Evolutionary conservation across 2,329 filamentous ascomycete species (phyloP).

Genomic region (Trichoderma asperellum): DNA sequence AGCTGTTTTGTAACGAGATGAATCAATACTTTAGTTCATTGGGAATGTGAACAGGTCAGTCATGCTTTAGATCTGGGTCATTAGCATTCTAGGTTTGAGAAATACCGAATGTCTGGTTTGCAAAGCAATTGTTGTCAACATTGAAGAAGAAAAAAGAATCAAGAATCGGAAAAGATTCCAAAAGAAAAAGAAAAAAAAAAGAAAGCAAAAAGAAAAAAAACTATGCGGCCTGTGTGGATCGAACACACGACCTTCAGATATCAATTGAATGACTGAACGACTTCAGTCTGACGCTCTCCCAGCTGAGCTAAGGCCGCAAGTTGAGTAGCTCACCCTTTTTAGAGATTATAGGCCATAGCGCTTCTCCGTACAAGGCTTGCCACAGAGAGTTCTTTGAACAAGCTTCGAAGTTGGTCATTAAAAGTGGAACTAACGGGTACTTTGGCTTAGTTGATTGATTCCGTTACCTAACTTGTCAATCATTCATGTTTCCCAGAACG

Average conservation of each 20-base stretch:
- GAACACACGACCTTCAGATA: constrained; percentile 29
- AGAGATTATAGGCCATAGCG: neutral
- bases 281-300: constrained; percentile 29
- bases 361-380: no score
- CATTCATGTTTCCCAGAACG: neutral
- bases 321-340: neutral
- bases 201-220: constrained; percentile 3
- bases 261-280: constrained; percentile 7
- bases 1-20: no score
- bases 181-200: neutral
- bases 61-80: no score
- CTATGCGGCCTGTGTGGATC: constrained; percentile 27
- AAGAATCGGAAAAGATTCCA: neutral
- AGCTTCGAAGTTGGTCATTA: no score
- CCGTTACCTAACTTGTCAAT: neutral
- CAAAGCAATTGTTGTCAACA: no score
- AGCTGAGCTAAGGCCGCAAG: constrained; percentile 28
- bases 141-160: neutral
- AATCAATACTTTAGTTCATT: no score
- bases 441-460: no score
- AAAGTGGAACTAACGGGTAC: no score
- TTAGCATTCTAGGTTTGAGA: no score
- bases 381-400: no score
- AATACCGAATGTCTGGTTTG: no score
- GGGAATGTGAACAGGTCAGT: no score